These are phyloP conservation scores for Cladophialophora carrionii DNA, from an alignment of 2,329 filamentous ascomycete species.

Conservation along the genomic window DNA sequence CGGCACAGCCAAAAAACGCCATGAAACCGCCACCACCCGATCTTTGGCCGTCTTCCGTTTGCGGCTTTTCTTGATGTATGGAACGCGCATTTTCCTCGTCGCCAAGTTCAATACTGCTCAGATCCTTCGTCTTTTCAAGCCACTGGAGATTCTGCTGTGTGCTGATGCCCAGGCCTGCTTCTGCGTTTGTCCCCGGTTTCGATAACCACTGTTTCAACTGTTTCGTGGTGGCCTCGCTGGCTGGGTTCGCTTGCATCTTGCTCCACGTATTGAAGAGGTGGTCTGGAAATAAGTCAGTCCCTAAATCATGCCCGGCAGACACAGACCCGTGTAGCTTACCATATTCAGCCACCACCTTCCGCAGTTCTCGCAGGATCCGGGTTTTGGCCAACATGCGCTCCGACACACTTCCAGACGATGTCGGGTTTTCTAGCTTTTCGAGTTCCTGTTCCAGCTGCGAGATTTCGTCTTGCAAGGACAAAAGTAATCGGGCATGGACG, in stretches of 20 bases:
- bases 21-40: constrained; percentile 19
- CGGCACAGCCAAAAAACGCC: constrained; percentile 32
- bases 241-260: constrained; percentile 36
- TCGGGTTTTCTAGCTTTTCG: constrained; percentile 37
- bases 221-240: constrained; percentile 27
- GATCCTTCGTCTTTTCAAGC: constrained; percentile 35
- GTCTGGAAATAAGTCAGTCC: constrained; percentile 29
- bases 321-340: constrained; percentile 26
- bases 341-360: constrained; percentile 37
- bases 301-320: background rate
- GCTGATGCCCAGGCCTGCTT: constrained; percentile 26
- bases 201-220: constrained; percentile 35
- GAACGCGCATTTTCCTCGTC: constrained; percentile 20
- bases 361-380: constrained; percentile 35
- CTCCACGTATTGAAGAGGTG: constrained; percentile 38
- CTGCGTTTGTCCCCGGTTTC: constrained; percentile 21
- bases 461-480: constrained; percentile 45
- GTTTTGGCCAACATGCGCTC: constrained; percentile 33
- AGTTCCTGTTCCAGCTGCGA: constrained; percentile 42
- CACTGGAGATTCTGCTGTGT: constrained; percentile 35
- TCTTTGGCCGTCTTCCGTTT: background rate
- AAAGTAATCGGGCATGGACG: constrained; percentile 41
- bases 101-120: constrained; percentile 33
- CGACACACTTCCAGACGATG: constrained; percentile 15
- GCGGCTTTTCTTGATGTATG: constrained; percentile 4